Evolutionary conservation across 78 protist genomes (phyloP).

Genomic region (Chrysochromulina parva): DNA sequence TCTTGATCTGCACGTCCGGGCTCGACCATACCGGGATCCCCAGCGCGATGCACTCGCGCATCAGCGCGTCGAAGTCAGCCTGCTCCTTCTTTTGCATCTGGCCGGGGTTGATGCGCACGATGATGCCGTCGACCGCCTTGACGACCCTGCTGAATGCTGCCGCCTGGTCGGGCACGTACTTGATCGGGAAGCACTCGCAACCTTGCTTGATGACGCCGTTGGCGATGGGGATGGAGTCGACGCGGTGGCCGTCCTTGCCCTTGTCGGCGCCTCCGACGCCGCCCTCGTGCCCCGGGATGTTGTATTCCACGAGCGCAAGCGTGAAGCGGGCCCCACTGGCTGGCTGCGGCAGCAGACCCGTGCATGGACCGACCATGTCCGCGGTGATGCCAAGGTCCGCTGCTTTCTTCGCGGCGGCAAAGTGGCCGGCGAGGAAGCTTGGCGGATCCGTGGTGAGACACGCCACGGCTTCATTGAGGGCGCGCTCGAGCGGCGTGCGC

Average conservation of each 20-base stretch:
- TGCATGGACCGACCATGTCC: neutral
- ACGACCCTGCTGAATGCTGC: neutral
- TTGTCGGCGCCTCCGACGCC: neutral
- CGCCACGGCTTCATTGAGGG: neutral
- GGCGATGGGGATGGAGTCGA: conserved; percentile 23
- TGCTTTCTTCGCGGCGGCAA: neutral
- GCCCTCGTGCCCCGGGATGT: neutral
- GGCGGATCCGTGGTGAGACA: neutral
- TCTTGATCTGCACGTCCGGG: neutral
- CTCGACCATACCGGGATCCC: neutral
- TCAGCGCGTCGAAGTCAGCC: neutral
- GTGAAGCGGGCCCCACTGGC: neutral
- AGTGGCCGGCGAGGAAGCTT: neutral
- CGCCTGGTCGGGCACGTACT: neutral
- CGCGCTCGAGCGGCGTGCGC: neutral
- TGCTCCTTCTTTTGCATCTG: neutral
- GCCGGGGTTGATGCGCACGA: conserved; percentile 11
- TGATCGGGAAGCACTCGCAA: neutral
- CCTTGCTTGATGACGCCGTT: conserved; percentile 12
- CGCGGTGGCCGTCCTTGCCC: conserved; percentile 6
- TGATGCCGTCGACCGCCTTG: neutral
- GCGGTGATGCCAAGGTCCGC: neutral
- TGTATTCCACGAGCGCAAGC: neutral
- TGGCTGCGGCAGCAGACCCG: neutral
- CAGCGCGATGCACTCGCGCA: neutral